Conservation (phyloP, 192 early-diverging fungal genomes). For the Phlyctochytrium planicorne region DNA sequence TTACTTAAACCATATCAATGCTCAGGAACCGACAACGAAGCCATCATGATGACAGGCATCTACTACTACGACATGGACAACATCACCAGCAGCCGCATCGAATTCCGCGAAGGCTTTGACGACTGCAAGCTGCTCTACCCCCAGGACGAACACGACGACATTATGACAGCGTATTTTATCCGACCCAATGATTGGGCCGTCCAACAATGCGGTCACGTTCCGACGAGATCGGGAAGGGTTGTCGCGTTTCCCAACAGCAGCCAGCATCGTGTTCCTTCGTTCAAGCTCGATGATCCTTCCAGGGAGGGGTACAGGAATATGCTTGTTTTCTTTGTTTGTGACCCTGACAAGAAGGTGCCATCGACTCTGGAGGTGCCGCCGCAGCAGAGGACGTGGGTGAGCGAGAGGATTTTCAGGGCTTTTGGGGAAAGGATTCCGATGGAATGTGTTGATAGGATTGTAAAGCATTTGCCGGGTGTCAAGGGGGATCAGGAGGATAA, state of each 20-base stretch:
- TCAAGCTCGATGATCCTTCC: slow-evolving; percentile 58
- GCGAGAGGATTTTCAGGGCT: not conserved
- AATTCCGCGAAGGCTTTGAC: slow-evolving; percentile 47
- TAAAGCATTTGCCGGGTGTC: too few relatives aligned
- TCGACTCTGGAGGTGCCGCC: slow-evolving; percentile 64
- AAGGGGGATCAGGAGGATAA: too few relatives aligned
- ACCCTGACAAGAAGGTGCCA: slow-evolving; percentile 52
- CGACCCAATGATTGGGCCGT: too few relatives aligned
- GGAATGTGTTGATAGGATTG: too few relatives aligned
- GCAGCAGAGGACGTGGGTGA: slow-evolving; percentile 57
- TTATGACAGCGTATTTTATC: too few relatives aligned
- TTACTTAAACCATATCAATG: too few relatives aligned
- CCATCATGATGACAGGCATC: slow-evolving; percentile 70
- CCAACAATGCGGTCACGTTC: not conserved
- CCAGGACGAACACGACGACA: not conserved
- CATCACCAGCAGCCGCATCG: slow-evolving; percentile 58
- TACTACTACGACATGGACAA: slow-evolving; percentile 72
- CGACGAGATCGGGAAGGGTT: slow-evolving; percentile 49
- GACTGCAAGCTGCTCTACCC: not conserved
- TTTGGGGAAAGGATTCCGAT: not conserved
- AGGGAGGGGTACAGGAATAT: slow-evolving; percentile 68
- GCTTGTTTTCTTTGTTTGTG: slow-evolving; percentile 67
- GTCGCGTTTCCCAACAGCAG: slow-evolving; percentile 72
- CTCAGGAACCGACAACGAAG: slow-evolving; percentile 61
- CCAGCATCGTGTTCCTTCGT: slow-evolving; percentile 67